Evolutionary conservation across 768 basidiomycete species (phyloP).

Genomic region (Panaeolus papilionaceus): DNA sequence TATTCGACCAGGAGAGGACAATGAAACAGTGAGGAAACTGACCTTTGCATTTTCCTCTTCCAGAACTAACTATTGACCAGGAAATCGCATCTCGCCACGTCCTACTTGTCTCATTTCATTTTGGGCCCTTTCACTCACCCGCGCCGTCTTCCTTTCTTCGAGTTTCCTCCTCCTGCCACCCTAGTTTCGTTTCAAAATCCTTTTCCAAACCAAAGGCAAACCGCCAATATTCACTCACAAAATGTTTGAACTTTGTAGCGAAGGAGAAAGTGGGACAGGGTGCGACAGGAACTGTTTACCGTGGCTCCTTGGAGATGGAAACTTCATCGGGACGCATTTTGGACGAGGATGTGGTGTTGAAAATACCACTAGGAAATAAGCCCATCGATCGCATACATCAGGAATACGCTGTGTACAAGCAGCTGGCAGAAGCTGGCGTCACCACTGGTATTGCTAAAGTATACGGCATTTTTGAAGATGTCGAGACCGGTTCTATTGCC

Average conservation of each 20-base stretch:
- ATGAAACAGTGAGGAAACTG: too few species aligned
- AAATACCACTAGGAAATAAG: too few species aligned
- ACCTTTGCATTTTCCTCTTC: too few species aligned
- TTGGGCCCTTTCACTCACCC: conserved; percentile 18
- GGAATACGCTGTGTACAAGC: conserved; percentile 17
- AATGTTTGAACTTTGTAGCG: background rate
- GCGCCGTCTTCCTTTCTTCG: conserved; percentile 20
- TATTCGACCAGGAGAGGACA: background rate
- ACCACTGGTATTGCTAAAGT: conserved; percentile 13
- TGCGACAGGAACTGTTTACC: background rate
- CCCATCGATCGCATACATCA: too few species aligned
- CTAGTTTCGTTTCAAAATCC: background rate
- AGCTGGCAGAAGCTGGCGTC: conserved; percentile 3
- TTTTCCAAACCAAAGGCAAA: background rate
- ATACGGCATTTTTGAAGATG: conserved; percentile 22
- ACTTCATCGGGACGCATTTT: too few species aligned
- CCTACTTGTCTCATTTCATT: conserved; percentile 14
- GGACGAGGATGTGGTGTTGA: too few species aligned
- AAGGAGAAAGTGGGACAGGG: background rate
- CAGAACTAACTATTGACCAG: background rate
- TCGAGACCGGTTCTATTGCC: conserved; percentile 12
- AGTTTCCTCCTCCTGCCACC: conserved; percentile 5
- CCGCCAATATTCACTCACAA: background rate
- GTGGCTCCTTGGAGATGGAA: background rate
- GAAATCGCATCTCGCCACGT: background rate